phyloP scores from a whole-genome alignment of 2,329 filamentous ascomycete genomes.

The Monosporascus sp. region DNA sequence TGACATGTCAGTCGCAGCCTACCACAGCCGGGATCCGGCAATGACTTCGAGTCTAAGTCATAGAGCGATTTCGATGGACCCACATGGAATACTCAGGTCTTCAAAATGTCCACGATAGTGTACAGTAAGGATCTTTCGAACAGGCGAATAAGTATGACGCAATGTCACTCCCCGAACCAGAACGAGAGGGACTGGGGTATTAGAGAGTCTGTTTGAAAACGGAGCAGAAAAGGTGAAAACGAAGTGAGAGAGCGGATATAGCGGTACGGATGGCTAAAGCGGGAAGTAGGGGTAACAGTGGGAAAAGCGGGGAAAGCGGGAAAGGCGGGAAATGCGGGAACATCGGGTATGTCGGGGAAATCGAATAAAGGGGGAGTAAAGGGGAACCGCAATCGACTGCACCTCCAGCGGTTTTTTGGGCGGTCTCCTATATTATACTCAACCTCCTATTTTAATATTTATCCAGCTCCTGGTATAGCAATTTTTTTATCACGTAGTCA shows the following conservation, averaged over 20 bases:
- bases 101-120: no score
- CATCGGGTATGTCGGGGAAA: not conserved
- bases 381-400: no score
- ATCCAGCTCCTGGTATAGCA: no score
- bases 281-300: not conserved
- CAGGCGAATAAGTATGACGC: no score
- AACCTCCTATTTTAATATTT: no score
- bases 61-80: not conserved
- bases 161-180: not conserved
- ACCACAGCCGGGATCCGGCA: no score
- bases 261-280: not conserved
- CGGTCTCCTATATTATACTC: no score
- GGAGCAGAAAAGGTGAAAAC: not conserved
- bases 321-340: not conserved
- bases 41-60: not conserved
- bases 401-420: no score
- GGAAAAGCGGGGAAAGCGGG: conserved; percentile 2
- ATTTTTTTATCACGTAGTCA: not conserved
- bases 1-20: not conserved
- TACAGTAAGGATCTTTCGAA: no score
- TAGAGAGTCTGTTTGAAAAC: not conserved
- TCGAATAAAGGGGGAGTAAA: not conserved
- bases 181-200: not conserved
- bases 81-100: not conserved
- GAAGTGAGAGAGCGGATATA: not conserved